These are phyloP conservation scores for Penicillium canescens DNA, from an alignment of 495 filamentous ascomycete genomes.

Conservation along the genomic window DNA sequence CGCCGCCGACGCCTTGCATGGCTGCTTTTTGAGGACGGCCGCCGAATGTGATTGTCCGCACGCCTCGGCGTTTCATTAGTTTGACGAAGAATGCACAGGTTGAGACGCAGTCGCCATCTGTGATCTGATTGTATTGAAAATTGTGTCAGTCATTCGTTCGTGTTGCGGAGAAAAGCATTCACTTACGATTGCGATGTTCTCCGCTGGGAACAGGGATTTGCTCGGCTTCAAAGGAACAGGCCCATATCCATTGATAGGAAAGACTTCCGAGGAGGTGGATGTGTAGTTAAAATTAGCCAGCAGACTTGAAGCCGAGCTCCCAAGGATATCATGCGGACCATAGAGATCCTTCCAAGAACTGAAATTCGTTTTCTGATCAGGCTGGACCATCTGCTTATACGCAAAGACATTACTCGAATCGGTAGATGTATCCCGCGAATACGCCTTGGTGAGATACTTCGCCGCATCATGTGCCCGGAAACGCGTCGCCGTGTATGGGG, in stretches of 20 bases:
- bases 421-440: slow-evolving; percentile 11
- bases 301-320: slow-evolving; percentile 46
- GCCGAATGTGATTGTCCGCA: slow-evolving; percentile 62
- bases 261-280: slow-evolving; percentile 32
- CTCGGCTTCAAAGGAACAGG: slow-evolving; percentile 25
- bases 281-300: slow-evolving; percentile 51
- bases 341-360: slow-evolving; percentile 55
- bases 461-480: slow-evolving; percentile 43
- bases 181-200: slow-evolving; percentile 51
- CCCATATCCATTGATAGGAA: slow-evolving; percentile 43
- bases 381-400: slow-evolving; percentile 19
- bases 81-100: slow-evolving; percentile 63
- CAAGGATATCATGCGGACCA: slow-evolving; percentile 42
- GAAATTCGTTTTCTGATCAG: slow-evolving; percentile 39
- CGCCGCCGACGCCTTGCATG: slow-evolving; percentile 65
- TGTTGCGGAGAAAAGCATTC: neutral
- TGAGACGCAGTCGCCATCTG: slow-evolving; percentile 64
- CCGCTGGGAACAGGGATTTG: slow-evolving; percentile 41
- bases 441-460: slow-evolving; percentile 42
- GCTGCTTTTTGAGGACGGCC: slow-evolving; percentile 55
- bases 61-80: slow-evolving; percentile 54
- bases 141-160: slow-evolving; percentile 1
- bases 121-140: slow-evolving; percentile 20
- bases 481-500: slow-evolving; percentile 40
- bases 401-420: slow-evolving; percentile 22